Base-by-base conservation (phyloP, 495 filamentous ascomycete species). In the Letharia columbiana region DNA sequence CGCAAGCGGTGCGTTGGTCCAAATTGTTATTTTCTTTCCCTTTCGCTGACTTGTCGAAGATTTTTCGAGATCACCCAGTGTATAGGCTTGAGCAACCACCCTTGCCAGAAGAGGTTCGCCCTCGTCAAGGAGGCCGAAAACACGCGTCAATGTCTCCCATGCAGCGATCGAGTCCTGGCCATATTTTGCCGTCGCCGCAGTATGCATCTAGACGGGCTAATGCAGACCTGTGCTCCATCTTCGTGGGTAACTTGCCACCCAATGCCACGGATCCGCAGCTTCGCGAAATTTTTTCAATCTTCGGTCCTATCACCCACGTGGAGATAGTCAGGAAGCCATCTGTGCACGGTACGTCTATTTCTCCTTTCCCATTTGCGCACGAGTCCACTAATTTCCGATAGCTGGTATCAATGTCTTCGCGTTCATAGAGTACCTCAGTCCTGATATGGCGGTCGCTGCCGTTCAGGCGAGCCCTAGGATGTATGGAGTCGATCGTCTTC, bases 161-260 rank as follows among this genome's bases (percentile, higher is more conserved):
- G 1, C 49, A 42, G 49, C 67, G 66, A 35, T 35, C 41, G 8
- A 69, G 68, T 60, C 65, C 67, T 18, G 56, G 40, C 31, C 52
- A 58, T 41, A 41, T 62, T 33, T 18, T 63, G 23, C 59, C 63
- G 60, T 70, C 40, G 20, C 63, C 66, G 23, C 47, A 49, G 39
- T 56, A 11, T 56, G 52, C 52, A 56, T 56, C 52, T 56, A 63
- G 52, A 37, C 50, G 64, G 35, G 60, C 66, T 13, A 80, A 79
- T 41, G 44, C 75, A 50, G 81, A 86, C 66, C 71, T 75, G 9
- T 77, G 79, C 50, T 82, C 83, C 0, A 70, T 86, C 69, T 86
- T 79, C 56, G 75, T 86, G 47, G 81, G 81, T 13, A 76, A 77
- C 49, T 67, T 87, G 31, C 80, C 83, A 11, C 15, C 65, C 7